Evolutionary conservation across 2,329 filamentous ascomycete species (phyloP).

Genomic region (Cladosporium sp.): DNA sequence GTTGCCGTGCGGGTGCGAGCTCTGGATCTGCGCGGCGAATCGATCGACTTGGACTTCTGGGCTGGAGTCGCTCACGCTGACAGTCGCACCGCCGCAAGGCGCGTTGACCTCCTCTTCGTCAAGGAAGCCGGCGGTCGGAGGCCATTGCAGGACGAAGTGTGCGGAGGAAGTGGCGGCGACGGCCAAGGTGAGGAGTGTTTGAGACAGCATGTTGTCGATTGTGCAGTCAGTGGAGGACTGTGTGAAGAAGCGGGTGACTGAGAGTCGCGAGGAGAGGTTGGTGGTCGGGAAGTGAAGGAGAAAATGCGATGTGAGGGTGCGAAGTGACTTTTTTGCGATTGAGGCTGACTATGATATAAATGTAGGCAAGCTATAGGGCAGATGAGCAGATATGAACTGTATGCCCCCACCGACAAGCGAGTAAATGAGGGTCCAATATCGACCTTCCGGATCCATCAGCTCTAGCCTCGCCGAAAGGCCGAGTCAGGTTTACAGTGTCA

Average conservation of each 20-base stretch:
- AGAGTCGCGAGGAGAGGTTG: no score
- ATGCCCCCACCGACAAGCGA: no score
- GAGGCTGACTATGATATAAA: neutral
- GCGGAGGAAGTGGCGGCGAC: constrained; percentile 33
- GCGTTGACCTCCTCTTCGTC: constrained; percentile 25
- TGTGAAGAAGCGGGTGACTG: neutral
- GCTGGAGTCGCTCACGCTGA: constrained; percentile 21
- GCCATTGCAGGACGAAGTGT: constrained; percentile 41
- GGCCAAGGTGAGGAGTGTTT: constrained; percentile 22
- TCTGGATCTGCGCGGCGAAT: constrained; percentile 26
- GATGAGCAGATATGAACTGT: neutral
- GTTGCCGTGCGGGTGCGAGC: constrained; percentile 24
- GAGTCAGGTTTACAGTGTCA: no score
- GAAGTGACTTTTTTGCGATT: no score
- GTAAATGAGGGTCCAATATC: no score
- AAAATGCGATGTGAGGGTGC: no score
- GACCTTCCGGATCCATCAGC: no score
- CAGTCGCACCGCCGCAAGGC: constrained; percentile 27
- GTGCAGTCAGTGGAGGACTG: no score
- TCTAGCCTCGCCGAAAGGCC: no score
- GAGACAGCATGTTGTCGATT: constrained; percentile 13
- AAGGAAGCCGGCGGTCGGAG: constrained; percentile 28
- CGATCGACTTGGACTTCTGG: constrained; percentile 26
- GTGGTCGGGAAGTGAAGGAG: no score
- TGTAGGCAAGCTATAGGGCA: neutral